Evolutionary conservation across 148 eudicot species (phyloP).

Genomic region (Rhododendron henanense): DNA sequence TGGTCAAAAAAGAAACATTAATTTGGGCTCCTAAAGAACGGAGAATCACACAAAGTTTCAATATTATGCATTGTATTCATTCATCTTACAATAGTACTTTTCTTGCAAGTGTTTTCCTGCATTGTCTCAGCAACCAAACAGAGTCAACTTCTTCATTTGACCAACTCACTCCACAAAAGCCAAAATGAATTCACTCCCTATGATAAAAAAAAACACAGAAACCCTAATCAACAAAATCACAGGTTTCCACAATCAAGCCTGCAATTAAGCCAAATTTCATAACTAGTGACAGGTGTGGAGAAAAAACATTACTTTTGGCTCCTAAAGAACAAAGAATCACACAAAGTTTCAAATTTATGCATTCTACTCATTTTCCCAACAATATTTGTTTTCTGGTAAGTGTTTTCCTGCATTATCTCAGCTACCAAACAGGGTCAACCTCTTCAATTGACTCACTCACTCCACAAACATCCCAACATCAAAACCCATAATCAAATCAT

Average conservation of each 20-base stretch:
- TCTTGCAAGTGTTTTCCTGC: neutral
- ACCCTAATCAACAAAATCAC: slow-evolving; percentile 1
- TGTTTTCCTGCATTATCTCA: neutral
- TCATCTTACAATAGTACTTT: neutral
- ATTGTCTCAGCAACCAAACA: slow-evolving; percentile 1
- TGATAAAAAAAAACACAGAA: neutral
- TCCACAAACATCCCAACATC: neutral
- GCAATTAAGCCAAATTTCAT: neutral
- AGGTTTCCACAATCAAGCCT: neutral
- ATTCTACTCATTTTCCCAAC: neutral
- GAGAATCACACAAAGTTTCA: neutral
- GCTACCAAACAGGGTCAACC: neutral
- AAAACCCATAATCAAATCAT: neutral
- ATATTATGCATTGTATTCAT: neutral
- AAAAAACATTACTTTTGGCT: neutral
- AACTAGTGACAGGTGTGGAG: neutral
- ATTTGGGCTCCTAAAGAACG: neutral
- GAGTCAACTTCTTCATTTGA: neutral
- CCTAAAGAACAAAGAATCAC: neutral
- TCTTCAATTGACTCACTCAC: neutral
- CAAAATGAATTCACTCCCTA: neutral
- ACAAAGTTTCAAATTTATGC: neutral
- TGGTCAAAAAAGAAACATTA: neutral
- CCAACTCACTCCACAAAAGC: neutral
- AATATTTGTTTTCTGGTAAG: neutral